Percentiles rank a stretch among this genome's conserved stretches.
These are phyloP conservation scores for Beauveria sp. DNA, from an alignment of 2,329 filamentous ascomycete species.

Conservation along the genomic window DNA sequence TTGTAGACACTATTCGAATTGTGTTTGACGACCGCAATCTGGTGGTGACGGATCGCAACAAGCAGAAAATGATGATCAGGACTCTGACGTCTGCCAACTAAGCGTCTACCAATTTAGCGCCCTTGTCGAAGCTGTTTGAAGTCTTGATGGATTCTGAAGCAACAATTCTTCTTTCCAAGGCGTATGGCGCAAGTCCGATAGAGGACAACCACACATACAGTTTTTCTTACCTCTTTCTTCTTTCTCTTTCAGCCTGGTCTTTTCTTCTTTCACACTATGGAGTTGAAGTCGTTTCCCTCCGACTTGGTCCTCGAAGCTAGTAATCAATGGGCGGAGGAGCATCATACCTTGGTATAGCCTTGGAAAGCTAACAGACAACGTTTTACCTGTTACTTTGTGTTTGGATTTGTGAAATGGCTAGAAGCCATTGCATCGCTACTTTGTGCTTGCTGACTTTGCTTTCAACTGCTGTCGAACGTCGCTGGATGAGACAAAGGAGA, in stretches of 20 bases:
- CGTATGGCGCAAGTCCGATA: neutral
- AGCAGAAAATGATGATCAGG: constrained; percentile 66
- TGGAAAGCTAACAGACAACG: constrained; percentile 2
- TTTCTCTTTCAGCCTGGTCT: neutral
- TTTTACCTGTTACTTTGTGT: constrained; percentile 11
- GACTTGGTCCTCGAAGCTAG: neutral
- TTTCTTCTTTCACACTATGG: neutral
- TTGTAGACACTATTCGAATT: constrained; percentile 67
- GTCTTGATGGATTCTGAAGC: neutral
- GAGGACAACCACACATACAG: neutral
- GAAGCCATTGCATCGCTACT: neutral
- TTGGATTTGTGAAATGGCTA: constrained; percentile 7
- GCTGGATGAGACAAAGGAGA: constrained; percentile 1
- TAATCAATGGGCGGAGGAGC: constrained; percentile 4
- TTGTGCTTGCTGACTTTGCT: neutral
- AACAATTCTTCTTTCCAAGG: neutral
- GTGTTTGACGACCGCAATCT: constrained; percentile 59
- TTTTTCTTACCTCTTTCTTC: neutral
- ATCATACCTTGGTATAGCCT: neutral
- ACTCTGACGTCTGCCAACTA: constrained; percentile 44
- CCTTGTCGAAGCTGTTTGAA: neutral
- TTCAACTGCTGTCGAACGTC: neutral
- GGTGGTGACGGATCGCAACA: constrained; percentile 59
- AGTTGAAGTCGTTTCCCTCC: neutral
- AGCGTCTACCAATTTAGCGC: constrained; percentile 13